Evolutionary conservation across 371 early-diverging fungal species (phyloP), one percentile per base, ranked within the genome.

Genomic region (Blastocladiella emersonii): DNA sequence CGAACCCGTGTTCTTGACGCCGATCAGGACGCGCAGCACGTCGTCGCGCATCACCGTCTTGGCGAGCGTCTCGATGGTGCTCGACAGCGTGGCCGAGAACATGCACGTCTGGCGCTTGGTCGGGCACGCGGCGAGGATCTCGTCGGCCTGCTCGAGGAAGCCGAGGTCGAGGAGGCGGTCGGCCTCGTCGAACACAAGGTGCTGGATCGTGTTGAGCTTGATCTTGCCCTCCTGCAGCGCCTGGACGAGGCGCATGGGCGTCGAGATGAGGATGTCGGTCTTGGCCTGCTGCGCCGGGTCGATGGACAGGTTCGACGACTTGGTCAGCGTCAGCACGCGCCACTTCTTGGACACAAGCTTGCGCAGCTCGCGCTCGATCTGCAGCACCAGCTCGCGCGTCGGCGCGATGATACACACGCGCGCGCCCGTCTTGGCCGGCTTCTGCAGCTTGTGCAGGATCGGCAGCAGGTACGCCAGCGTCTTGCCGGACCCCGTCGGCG

Each of bases 401-500:
- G 99, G 99, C 27, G 94, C 84, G 36, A 99, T 87, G 60, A 99
- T 85, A 34, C 93, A 74, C 0, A 93, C 95, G 43, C 92, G 79
- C 68, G 88, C 84, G 8, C 93, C 91, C 5, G 77, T 73, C 62
- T 81, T 86, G 63, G 83, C 80, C 0, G 88, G 89, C 43, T 78
- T 74, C 56, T 87, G 81, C 57, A 94, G 71, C 61, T 85, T 79
- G 34, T 62, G 66, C 25, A 81, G 27, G 1, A 89, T 80, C 0
- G 99, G 99, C 37, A 99, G 71, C 27, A 98, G 76, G 71, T 93
- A 99, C 1, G 98, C 85, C 35, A 98, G 76, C 0, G 99, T 99
- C 72, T 99, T 99, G 41, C 99, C 99, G 13, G 95, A 93, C 43
- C 99, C 99, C 10, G 98, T 98, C 65, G 92, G 89, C 0, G 98